phyloP scores from a whole-genome alignment of 768 basidiomycete genomes.

The Butyriboletus loyo region DNA sequence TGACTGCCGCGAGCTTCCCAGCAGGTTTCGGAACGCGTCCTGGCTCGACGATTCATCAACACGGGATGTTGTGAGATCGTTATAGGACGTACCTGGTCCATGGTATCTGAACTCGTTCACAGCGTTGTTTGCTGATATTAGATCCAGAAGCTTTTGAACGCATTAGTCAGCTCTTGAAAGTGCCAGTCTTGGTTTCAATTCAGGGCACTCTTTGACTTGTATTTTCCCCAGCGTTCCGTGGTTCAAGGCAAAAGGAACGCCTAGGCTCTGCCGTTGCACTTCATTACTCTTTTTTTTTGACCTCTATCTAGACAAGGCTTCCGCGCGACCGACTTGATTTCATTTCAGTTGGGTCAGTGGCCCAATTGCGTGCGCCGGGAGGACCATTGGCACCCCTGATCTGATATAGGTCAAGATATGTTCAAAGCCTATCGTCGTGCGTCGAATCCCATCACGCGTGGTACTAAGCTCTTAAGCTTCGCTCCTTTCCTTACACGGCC shows the following conservation, averaged over 20 bases:
- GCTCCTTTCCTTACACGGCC: constrained; percentile 8
- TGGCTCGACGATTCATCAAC: constrained; percentile 22
- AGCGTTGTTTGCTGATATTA: constrained; percentile 31
- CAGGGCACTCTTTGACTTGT: not conserved
- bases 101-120: constrained; percentile 4
- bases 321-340: not conserved
- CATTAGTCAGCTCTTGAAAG: constrained; percentile 15
- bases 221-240: not conserved
- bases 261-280: constrained; percentile 13
- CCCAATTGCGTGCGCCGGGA: constrained; percentile 9
- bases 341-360: constrained; percentile 9
- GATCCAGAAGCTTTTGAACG: constrained; percentile 17
- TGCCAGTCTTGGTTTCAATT: no score
- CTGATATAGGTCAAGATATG: constrained; percentile 26
- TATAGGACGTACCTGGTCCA: constrained; percentile 27
- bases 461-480: constrained; percentile 21
- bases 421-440: constrained; percentile 9
- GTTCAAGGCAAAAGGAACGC: constrained; percentile 3
- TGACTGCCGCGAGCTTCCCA: constrained; percentile 34
- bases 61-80: not conserved
- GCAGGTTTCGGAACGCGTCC: constrained; percentile 60
- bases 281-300: not conserved
- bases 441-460: constrained; percentile 19
- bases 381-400: constrained; percentile 34
- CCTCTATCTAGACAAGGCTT: constrained; percentile 3